Evolutionary conservation across 1,139 yeast species (phyloP), one percentile per base, ranked within the genome.

Genomic region (Debaryomyces nepalensis): DNA sequence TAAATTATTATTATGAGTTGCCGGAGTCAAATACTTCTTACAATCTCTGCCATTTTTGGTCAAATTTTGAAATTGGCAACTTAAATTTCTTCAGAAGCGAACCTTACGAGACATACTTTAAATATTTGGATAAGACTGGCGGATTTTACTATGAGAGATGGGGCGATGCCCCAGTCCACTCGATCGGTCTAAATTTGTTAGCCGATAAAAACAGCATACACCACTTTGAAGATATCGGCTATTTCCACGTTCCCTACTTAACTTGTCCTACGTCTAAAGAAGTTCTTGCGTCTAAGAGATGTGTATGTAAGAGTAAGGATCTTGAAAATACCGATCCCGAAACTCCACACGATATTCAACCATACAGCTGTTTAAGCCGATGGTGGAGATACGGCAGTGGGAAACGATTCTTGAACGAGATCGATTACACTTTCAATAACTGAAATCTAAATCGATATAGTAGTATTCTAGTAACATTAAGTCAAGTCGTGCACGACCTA

Each of bases 161-260:
- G 99, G 99, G 99, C 3, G 99, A 93, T 66, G 98, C 98, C 0
- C 98, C 99, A 0, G 96, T 93, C 4, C 98, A 93, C 62, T 75
- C 96, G 0, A 77, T 91, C 24, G 98, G 82, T 0, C 79, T 84
- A 4, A 66, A 83, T 1, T 61, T 91, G 26, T 65, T 93, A 40
- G 70, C 89, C 42, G 88, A 87, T 55, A 79, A 73, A 47, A 63
- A 79, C 33, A 81, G 84, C 54, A 77, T 93, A 39, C 91, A 87
- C 55, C 96, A 90, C 63, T 91, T 93, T 61, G 95, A 90, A 50
- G 97, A 90, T 56, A 76, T 93, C 21, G 98, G 97, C 0, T 93
- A 93, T 63, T 76, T 61, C 53, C 98, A 93, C 65, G 70, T 77
- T 1, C 99, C 99, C 0, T 89, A 87, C 60, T 68, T 74, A 54